Percentiles rank a stretch among this genome's conserved stretches.
Evolutionary conservation across 2,329 filamentous ascomycete species (phyloP).

Genomic region (Nakataea oryzae): DNA sequence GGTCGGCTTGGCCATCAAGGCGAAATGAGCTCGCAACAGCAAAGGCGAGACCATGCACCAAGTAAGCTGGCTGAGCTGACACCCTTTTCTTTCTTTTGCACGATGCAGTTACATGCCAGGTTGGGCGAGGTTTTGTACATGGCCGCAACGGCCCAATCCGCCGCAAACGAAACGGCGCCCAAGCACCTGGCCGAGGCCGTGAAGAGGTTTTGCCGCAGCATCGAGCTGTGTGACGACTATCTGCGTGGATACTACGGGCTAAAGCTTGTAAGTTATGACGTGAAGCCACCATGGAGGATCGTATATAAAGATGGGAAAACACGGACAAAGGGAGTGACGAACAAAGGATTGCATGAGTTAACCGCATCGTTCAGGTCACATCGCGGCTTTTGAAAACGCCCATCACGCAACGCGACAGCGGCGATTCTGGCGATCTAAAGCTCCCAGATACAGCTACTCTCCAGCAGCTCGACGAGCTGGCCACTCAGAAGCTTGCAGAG

Average conservation of each 20-base stretch:
- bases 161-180: constrained; percentile 23
- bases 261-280: constrained; percentile 50
- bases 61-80: background rate
- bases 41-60: background rate
- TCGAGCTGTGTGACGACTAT: constrained; percentile 91
- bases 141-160: constrained; percentile 36
- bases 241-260: constrained; percentile 87
- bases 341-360: background rate
- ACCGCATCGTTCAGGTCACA: constrained; percentile 27
- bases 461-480: constrained; percentile 58
- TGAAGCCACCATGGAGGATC: too few species aligned
- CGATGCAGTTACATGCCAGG: constrained; percentile 67
- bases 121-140: constrained; percentile 77
- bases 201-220: constrained; percentile 77
- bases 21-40: background rate
- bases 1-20: background rate
- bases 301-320: too few species aligned
- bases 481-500: constrained; percentile 65
- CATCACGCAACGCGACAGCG: constrained; percentile 30
- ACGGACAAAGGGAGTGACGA: background rate
- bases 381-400: constrained; percentile 33
- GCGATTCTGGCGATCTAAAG: constrained; percentile 37
- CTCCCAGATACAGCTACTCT: constrained; percentile 48
- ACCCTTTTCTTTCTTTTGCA: constrained; percentile 1
- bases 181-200: constrained; percentile 61